phyloP scores from a whole-genome alignment of 768 basidiomycete species.

The Boletus reticulatus region DNA sequence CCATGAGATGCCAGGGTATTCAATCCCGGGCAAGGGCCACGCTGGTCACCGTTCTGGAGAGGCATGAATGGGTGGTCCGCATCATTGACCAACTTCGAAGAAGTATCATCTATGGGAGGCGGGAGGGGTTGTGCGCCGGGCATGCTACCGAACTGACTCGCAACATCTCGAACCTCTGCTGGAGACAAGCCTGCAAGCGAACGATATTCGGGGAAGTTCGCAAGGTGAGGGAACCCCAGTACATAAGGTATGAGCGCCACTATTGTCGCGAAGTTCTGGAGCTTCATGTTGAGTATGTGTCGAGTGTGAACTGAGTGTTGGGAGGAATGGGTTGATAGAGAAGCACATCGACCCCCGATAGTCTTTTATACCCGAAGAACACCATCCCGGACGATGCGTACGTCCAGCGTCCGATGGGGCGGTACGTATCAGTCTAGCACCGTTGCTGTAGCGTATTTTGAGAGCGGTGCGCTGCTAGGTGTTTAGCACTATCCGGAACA shows the following conservation, averaged over 20 bases:
- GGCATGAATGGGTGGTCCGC: slow-evolving; percentile 8
- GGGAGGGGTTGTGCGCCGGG: slow-evolving; percentile 17
- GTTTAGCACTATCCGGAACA: too few species aligned
- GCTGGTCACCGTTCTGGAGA: too few species aligned
- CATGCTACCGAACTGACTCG: slow-evolving; percentile 2
- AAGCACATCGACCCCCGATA: too few species aligned
- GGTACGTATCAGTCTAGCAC: too few species aligned
- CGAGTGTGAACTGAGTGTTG: too few species aligned
- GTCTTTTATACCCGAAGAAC: too few species aligned
- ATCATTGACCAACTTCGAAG: slow-evolving; percentile 12
- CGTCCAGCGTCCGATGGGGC: too few species aligned
- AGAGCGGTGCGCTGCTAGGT: too few species aligned
- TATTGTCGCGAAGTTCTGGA: not conserved
- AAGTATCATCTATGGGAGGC: slow-evolving; percentile 16
- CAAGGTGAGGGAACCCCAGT: slow-evolving; percentile 9
- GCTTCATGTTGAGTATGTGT: not conserved
- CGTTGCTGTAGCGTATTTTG: too few species aligned
- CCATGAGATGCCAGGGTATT: slow-evolving; percentile 23
- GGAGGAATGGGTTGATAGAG: too few species aligned
- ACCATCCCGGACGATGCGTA: too few species aligned
- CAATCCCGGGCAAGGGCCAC: slow-evolving; percentile 22
- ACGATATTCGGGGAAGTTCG: slow-evolving; percentile 13
- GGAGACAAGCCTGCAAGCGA: slow-evolving; percentile 17
- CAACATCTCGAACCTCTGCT: slow-evolving; percentile 11
- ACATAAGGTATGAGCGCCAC: not conserved